A percentile compares a stretch with the other conserved stretches of the same genome.
These are phyloP conservation scores for Turnera subulata DNA, from an alignment of 345 rosid species.

Conservation along the genomic window DNA sequence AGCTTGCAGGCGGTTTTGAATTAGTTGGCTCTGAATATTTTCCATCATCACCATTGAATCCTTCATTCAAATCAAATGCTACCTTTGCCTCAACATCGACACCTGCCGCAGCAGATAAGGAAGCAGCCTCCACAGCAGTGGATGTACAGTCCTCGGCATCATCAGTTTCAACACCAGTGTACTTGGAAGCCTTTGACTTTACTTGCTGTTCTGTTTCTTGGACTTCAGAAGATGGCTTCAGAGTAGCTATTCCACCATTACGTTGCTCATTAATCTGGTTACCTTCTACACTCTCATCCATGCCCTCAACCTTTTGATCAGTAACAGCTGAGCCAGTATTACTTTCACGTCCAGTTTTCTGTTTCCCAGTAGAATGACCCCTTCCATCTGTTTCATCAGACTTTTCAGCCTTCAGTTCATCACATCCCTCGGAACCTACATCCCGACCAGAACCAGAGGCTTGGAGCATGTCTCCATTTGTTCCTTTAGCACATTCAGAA, in stretches of 20 bases:
- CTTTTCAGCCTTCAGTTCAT: conserved; percentile 31
- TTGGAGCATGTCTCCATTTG: conserved; percentile 18
- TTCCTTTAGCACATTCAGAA: conserved; percentile 27
- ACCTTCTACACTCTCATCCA: conserved; percentile 27
- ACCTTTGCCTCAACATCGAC: conserved; percentile 52
- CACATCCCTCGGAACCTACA: conserved; percentile 12
- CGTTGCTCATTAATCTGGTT: conserved; percentile 17
- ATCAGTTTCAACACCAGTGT: conserved; percentile 33
- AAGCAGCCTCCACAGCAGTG: conserved; percentile 20
- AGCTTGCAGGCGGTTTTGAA: conserved; percentile 28
- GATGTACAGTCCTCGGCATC: conserved; percentile 44
- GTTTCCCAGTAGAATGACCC: conserved; percentile 19
- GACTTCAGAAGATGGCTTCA: conserved; percentile 10
- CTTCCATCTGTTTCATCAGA: conserved; percentile 14
- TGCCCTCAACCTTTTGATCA: conserved; percentile 28
- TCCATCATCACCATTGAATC: conserved; percentile 55
- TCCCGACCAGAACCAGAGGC: conserved; percentile 25
- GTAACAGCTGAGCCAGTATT: conserved; percentile 25
- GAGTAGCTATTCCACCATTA: conserved; percentile 9
- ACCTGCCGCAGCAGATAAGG: conserved; percentile 26
- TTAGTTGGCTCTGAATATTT: conserved; percentile 37
- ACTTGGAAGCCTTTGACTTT: conserved; percentile 31
- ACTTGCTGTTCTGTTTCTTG: conserved; percentile 29
- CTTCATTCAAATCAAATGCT: conserved; percentile 86
- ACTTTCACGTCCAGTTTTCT: conserved; percentile 26